Evolutionary conservation across 2,329 filamentous ascomycete species (phyloP), one percentile per base, ranked within the genome.

Genomic region (Sordariomycetes sp.): DNA sequence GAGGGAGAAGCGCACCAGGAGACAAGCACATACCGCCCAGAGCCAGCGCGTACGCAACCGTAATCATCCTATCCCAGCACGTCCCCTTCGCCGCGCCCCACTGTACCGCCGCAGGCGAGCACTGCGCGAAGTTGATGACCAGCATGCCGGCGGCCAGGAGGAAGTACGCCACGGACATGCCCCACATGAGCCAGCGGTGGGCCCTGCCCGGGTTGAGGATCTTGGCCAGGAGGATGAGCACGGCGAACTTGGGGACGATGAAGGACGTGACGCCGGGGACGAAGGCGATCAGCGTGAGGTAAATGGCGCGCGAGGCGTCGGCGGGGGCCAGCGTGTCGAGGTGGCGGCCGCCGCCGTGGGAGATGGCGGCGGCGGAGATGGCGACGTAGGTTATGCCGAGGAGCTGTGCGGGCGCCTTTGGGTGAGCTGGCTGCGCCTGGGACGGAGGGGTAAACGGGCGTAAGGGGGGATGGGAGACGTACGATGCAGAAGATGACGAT

Each of bases 181-280:
- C 24, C 73, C 73, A 76, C 20, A 76, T 65, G 55, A 75, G 63
- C 5, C 65, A 62, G 14, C 50, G 60, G 59, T 76, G 73, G 11
- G 54, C 34, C 20, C 59, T 61, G 28, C 66, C 64, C 1, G 74
- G 73, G 61, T 72, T 72, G 55, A 75, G 62, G 12, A 76, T 65
- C 7, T 70, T 68, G 3, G 65, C 66, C 4, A 76, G 65, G 3
- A 76, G 67, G 2, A 67, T 64, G 8, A 74, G 68, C 43, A 74
- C 72, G 37, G 72, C 73, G 11, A 76, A 65, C 63, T 76, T 76
- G 5, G 74, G 74, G 1, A 75, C 56, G 1, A 61, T 67, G 58
- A 76, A 75, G 2, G 71, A 70, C 59, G 72, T 60, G 11, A 76
- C 63, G 3, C 72, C 71, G 2, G 71, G 68, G 0, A 65, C 63